Base-by-base conservation (phyloP, 169 alveolate genomes). In the Plasmodium gaboni region DNA sequence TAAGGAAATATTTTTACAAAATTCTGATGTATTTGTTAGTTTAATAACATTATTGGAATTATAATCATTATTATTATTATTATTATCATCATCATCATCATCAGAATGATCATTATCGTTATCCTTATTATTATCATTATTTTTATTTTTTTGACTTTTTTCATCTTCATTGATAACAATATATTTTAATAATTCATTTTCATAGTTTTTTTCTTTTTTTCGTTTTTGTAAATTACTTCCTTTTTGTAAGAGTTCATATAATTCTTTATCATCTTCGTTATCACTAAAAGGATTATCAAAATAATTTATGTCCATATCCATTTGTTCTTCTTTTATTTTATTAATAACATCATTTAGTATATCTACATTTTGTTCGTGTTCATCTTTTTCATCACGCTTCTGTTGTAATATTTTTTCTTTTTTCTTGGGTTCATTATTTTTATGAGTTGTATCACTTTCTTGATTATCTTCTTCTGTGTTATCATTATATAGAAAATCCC, bases 11-110 rank as follows among this genome's bases (percentile, higher is more conserved):
- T 59, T 78, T 78, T 69, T 78, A 42, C 89, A 78, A 69, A 78
- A 78, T 57, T 78, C 89, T 9, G 89, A 78, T n/a, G 89, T 70
- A 57, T 78, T 50, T 50, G 89, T 64, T 70, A 78, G 53, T 65
- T 78, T 78, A 15, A 78, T 64, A 38, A 67, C 46, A 64, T 78
- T 15, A 59, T 57, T 57, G 46, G 46, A 38, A 38, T 38, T 38
- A 38, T 38, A 38, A 38, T 38, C 2, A 44, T 69, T 63, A 15
- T 48, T 24, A 2, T 76, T 60, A 8, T 78, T 61, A 7, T 78
- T 8, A 12, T 22, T 7, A 57, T 26, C 78, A 17, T 65, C 65
- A 44, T 63, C 76, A 26, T 63, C 48, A 22, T 65, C 48, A 48
- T 76, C 51, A 42, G 67, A 78, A n/a, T 64, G 89, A 57, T 78